These are phyloP conservation scores for Pseudogymnoascus destructans DNA, from an alignment of 2,329 filamentous ascomycete species.

Conservation along the genomic window DNA sequence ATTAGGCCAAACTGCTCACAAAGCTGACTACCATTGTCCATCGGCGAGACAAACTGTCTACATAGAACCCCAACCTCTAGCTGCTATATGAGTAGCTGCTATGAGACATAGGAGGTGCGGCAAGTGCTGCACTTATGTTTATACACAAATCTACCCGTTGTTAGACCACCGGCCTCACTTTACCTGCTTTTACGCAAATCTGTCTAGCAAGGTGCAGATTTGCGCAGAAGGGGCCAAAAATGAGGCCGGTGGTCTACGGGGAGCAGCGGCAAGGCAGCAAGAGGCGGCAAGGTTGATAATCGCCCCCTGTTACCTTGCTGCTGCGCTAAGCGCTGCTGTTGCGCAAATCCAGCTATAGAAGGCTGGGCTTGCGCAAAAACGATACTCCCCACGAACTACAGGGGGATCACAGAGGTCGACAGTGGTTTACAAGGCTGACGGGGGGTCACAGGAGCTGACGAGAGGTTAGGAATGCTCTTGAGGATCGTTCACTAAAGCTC, in stretches of 20 bases:
- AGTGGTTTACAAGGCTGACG: not conserved
- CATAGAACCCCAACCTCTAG: too few relatives aligned
- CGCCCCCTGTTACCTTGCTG: too few relatives aligned
- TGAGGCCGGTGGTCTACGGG: not conserved
- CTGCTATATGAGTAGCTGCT: too few relatives aligned
- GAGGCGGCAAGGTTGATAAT: not conserved
- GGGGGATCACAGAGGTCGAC: not conserved
- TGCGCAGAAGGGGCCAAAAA: not conserved
- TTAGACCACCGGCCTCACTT: not conserved
- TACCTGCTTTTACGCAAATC: not conserved
- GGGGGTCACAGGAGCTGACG: not conserved
- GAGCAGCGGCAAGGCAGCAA: not conserved
- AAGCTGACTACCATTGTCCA: too few relatives aligned
- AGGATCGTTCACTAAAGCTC: too few relatives aligned
- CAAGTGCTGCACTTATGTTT: too few relatives aligned
- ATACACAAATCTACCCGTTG: too few relatives aligned
- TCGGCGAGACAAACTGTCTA: not conserved
- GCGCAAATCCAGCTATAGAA: not conserved
- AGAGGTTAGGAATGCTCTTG: not conserved
- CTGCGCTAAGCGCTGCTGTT: not conserved
- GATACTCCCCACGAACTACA: not conserved
- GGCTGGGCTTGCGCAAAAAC: not conserved
- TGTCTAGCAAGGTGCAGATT: not conserved
- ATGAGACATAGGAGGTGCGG: not conserved
- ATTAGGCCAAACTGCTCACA: not conserved